Evolutionary conservation across 768 basidiomycete species (phyloP), one percentile per base, ranked within the genome.

Genomic region (Mycena indigotica): DNA sequence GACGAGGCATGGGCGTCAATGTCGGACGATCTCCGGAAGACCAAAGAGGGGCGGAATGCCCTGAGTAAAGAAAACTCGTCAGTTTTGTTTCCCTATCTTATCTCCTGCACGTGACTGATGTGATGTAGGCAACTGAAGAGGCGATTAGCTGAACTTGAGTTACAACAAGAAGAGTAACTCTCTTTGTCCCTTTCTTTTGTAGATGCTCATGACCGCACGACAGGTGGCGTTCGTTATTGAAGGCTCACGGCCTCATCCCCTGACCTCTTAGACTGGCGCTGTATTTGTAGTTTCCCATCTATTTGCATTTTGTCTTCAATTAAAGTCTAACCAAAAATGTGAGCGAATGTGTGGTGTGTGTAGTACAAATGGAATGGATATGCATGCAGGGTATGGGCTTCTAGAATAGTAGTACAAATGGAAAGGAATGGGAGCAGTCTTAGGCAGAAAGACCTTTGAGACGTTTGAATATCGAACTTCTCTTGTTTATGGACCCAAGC

Each of bases 1-100:
- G 84, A 87, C 48, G 91, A 94, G 65, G 92, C 93, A 2, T 95
- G 89, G 85, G 69, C 75, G n/a, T 87, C 88, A 1, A 80, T 96
- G 79, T 81, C 84, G 25, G 74, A 75, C 40, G 92, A 95, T 68
- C 75, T 95, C 51, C 79, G 83, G 61, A 70, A 80, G 58, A 86
- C 91, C 16, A 96, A 94, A 72, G 86, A 89, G 66, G 72, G 80
- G 16, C 80, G 89, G 57, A 95, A 95, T 66, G 73, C 76, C n/a
- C 70, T 91, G 29, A 77, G 82, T 44, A 83, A 84, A 66, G 91
- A 95, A 74, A 96, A 95, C 66, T 83, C 85, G 90, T 93, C 69
- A 63, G 89, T 82, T 16, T 51, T 30, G 17, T 56, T 50, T 10
- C 24, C 28, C 19, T 29, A 10, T 30, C 16, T 50, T 25, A 35